These are phyloP conservation scores for Hypoxylon sp. DNA, from an alignment of 2,329 filamentous ascomycete genomes.

Conservation along the genomic window DNA sequence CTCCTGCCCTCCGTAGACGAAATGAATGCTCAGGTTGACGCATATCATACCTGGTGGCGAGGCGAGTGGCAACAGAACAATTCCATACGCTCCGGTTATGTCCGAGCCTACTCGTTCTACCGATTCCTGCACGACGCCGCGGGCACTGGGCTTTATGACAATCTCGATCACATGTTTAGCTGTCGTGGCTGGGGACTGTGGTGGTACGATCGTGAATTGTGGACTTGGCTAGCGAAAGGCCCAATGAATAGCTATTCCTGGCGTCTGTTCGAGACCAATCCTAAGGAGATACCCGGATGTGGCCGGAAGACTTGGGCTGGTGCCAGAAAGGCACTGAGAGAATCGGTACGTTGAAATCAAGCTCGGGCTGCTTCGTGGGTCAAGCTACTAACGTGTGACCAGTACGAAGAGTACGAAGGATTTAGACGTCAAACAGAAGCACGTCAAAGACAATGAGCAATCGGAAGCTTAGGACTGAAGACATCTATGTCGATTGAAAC, in stretches of 20 bases:
- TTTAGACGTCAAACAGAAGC: conserved; percentile 19
- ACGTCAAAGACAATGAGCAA: conserved; percentile 9
- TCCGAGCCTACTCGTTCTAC: conserved; percentile 42
- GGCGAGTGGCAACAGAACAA: conserved; percentile 40
- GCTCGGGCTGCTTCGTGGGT: background rate
- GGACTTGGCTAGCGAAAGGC: conserved; percentile 44
- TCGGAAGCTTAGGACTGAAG: background rate
- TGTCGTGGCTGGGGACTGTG: conserved; percentile 43
- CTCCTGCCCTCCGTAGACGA: conserved; percentile 38
- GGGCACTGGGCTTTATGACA: conserved; percentile 46
- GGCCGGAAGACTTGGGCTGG: conserved; percentile 42
- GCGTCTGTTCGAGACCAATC: conserved; percentile 48
- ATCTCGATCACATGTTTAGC: conserved; percentile 43
- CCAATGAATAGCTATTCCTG: conserved; percentile 46
- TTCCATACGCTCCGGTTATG: conserved; percentile 41
- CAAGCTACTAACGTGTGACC: conserved; percentile 12
- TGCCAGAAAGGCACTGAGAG: conserved; percentile 40
- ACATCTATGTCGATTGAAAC: conserved; percentile 2
- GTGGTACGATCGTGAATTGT: conserved; percentile 44
- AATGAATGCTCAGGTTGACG: conserved; percentile 46
- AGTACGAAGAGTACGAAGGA: conserved; percentile 28
- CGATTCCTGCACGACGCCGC: conserved; percentile 46
- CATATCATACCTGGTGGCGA: conserved; percentile 48
- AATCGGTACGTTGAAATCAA: conserved; percentile 39
- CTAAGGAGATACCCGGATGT: conserved; percentile 42